Conservation (phyloP, 1,284 basidiomycete genomes). For the Ceratorhiza oryzae-sativae region DNA sequence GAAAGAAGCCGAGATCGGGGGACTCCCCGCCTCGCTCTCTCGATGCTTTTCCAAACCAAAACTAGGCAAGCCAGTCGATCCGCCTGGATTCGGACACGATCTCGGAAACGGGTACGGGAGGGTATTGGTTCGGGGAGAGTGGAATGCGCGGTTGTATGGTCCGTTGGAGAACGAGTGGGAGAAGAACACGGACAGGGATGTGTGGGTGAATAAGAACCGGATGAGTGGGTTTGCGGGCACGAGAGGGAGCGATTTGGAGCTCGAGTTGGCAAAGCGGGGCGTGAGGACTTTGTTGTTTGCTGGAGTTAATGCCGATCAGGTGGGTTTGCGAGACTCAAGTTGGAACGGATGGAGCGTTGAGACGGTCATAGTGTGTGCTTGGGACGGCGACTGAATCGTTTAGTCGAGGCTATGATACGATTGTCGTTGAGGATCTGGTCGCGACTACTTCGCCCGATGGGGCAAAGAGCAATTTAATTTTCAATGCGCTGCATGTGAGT, state of each 20-base stretch:
- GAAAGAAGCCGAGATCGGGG: constrained; percentile 66
- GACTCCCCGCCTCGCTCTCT: constrained; percentile 65
- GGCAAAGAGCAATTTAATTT: constrained; percentile 25
- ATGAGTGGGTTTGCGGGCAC: constrained; percentile 73
- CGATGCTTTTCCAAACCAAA: constrained; percentile 54
- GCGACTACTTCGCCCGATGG: constrained; percentile 33
- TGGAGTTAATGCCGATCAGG: constrained; percentile 71
- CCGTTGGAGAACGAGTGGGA: constrained; percentile 64
- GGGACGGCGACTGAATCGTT: constrained; percentile 32
- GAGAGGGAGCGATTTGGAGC: constrained; percentile 63
- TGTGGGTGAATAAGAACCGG: constrained; percentile 76
- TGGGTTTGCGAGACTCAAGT: neutral
- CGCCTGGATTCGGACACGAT: constrained; percentile 64
- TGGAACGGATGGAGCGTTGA: neutral
- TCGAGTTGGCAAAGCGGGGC: constrained; percentile 68
- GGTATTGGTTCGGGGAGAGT: constrained; percentile 65
- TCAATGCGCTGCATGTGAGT: constrained; percentile 34
- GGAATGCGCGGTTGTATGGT: constrained; percentile 65
- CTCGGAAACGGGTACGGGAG: constrained; percentile 64
- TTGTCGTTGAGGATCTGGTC: constrained; percentile 34
- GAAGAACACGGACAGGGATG: constrained; percentile 61
- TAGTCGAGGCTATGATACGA: constrained; percentile 28
- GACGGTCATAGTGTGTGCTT: constrained; percentile 42
- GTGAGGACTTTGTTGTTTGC: constrained; percentile 67
- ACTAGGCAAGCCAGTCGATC: constrained; percentile 52